Percentiles rank a stretch among this genome's conserved stretches.
Evolutionary conservation across 1,284 basidiomycete genomes (phyloP).

Genomic region (Melampsora abietis-canadensis): DNA sequence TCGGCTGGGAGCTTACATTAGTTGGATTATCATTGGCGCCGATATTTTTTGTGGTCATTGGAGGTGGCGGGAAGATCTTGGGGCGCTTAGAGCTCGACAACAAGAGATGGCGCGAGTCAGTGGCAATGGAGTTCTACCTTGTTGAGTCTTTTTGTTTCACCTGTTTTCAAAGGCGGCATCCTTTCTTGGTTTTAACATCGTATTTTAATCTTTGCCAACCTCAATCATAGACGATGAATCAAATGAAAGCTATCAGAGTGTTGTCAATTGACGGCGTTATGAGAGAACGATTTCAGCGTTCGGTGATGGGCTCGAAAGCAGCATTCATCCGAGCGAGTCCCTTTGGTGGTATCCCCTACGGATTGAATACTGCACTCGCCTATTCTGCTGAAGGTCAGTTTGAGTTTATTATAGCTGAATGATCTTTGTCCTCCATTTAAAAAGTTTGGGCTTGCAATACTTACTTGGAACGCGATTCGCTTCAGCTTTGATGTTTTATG

Average conservation of each 20-base stretch:
- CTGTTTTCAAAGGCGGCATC: background rate
- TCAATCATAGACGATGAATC: constrained; percentile 26
- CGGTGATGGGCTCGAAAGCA: constrained; percentile 17
- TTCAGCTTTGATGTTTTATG: constrained; percentile 35
- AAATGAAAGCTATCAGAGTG: constrained; percentile 31
- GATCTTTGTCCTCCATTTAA: no score
- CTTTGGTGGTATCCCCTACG: constrained; percentile 29
- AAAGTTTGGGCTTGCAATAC: no score
- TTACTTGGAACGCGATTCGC: background rate
- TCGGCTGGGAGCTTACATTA: constrained; percentile 89
- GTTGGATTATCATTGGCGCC: constrained; percentile 83
- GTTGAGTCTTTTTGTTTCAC: constrained; percentile 56
- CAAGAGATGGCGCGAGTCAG: constrained; percentile 76
- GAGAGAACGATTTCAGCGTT: constrained; percentile 19
- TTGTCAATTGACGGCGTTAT: constrained; percentile 32
- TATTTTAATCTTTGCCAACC: background rate
- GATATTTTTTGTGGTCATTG: constrained; percentile 72
- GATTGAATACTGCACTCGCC: constrained; percentile 30
- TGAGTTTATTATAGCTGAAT: no score
- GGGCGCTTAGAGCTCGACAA: constrained; percentile 71
- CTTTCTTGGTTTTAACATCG: background rate
- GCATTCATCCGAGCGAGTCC: constrained; percentile 37
- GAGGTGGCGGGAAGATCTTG: constrained; percentile 68
- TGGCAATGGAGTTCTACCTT: constrained; percentile 81
- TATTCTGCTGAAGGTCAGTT: constrained; percentile 36